Percentiles rank a stretch among this genome's conserved stretches.
These are phyloP conservation scores for Aspergillus terreus DNA, from an alignment of 2,329 filamentous ascomycete genomes.

Conservation along the genomic window DNA sequence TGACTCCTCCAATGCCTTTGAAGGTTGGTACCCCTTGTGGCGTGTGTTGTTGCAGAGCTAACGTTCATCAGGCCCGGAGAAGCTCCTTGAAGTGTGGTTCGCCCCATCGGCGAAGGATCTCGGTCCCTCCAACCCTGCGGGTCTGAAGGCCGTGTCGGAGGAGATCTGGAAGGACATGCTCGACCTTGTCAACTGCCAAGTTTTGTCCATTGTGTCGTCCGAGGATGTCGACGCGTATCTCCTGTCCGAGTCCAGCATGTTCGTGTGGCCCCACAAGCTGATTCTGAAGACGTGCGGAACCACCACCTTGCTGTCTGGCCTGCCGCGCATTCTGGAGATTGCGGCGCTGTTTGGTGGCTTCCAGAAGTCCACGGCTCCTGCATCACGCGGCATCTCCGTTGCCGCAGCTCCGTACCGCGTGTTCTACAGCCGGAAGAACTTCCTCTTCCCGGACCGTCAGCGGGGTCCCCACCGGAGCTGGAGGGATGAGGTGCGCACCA, in stretches of 20 bases:
- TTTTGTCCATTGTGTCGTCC: conserved; percentile 88
- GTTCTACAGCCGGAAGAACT: conserved; percentile 99
- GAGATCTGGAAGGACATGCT: conserved; percentile 96
- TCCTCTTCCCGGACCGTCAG: conserved; percentile 91
- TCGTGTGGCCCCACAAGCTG: conserved; percentile 98
- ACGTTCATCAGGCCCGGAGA: conserved; percentile 70
- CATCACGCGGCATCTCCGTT: conserved; percentile 63
- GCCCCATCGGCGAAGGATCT: conserved; percentile 71
- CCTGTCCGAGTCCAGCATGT: conserved; percentile 99
- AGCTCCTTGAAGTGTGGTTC: conserved; percentile 98
- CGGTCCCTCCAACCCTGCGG: conserved; percentile 64
- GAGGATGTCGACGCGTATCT: conserved; percentile 95
- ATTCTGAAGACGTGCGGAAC: conserved; percentile 98
- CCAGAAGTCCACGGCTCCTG: conserved; percentile 68
- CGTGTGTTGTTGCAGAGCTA: conserved; percentile 14
- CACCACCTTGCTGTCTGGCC: conserved; percentile 83
- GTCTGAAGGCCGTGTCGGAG: conserved; percentile 78
- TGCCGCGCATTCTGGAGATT: conserved; percentile 89
- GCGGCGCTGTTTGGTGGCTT: conserved; percentile 87
- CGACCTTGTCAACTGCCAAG: conserved; percentile 97
- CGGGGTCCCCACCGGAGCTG: conserved; percentile 93
- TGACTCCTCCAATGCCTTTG: conserved; percentile 94
- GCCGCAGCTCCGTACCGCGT: conserved; percentile 89
- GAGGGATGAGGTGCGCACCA: conserved; percentile 89
- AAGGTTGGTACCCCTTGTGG: conserved; percentile 55